phyloP scores from a whole-genome alignment of 1,284 basidiomycete genomes.

The Hymenochaete sp. region DNA sequence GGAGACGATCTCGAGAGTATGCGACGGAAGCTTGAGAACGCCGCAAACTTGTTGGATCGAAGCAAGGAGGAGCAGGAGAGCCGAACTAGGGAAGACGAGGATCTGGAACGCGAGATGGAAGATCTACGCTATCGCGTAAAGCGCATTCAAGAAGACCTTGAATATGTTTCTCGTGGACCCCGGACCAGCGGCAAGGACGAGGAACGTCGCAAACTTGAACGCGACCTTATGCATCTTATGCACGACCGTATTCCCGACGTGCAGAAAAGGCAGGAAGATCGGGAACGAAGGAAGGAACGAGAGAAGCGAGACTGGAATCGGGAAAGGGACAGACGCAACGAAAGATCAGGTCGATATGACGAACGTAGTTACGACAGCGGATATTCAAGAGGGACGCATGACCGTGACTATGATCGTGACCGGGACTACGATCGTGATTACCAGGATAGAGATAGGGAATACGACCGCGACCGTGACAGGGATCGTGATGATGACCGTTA shows the following conservation, averaged over 20 bases:
- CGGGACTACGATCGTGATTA: slow-evolving; percentile 31
- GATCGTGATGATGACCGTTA: slow-evolving; percentile 24
- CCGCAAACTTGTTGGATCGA: slow-evolving; percentile 77
- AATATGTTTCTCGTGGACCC: slow-evolving; percentile 79
- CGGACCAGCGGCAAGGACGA: slow-evolving; percentile 72
- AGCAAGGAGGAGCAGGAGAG: slow-evolving; percentile 52
- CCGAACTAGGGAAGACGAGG: slow-evolving; percentile 75
- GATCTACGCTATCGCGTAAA: slow-evolving; percentile 83
- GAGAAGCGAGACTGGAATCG: slow-evolving; percentile 74
- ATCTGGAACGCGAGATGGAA: slow-evolving; percentile 82
- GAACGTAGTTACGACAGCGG: slow-evolving; percentile 24
- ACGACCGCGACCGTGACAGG: slow-evolving; percentile 28
- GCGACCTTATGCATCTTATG: slow-evolving; percentile 81
- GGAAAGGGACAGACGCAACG: slow-evolving; percentile 82
- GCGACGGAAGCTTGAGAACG: slow-evolving; percentile 79
- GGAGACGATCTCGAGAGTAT: slow-evolving; percentile 76
- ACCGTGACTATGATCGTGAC: slow-evolving; percentile 28
- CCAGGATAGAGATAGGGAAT: slow-evolving; percentile 32
- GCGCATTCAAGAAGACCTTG: slow-evolving; percentile 88
- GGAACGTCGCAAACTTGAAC: slow-evolving; percentile 80
- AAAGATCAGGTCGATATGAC: slow-evolving; percentile 64
- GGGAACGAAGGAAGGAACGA: slow-evolving; percentile 68
- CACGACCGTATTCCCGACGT: slow-evolving; percentile 90
- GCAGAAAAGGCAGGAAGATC: slow-evolving; percentile 75
- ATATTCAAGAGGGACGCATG: slow-evolving; percentile 32